A percentile compares a stretch with the other conserved stretches of the same genome.
phyloP scores from a whole-genome alignment of 148 eudicot genomes.

The Heliamphora exappendiculata region DNA sequence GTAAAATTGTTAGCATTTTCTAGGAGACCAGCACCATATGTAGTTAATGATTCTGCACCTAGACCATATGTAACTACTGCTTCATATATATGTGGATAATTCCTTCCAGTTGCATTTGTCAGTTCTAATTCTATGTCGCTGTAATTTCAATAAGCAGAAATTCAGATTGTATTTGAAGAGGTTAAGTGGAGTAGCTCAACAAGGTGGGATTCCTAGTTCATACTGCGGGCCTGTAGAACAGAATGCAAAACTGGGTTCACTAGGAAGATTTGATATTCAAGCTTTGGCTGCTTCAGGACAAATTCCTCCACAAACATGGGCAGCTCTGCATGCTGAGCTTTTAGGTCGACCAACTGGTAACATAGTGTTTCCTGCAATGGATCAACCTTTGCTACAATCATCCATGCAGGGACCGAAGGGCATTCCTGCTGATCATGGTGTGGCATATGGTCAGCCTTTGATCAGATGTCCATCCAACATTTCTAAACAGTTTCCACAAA shows the following conservation, averaged over 20 bases:
- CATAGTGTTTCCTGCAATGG: slow-evolving; percentile 25
- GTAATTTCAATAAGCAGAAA: slow-evolving; percentile 30
- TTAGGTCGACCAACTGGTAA: slow-evolving; percentile 36
- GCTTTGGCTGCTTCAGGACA: slow-evolving; percentile 47
- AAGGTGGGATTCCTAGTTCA: slow-evolving; percentile 32
- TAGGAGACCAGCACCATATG: background rate
- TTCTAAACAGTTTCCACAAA: slow-evolving; percentile 26
- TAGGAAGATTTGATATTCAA: slow-evolving; percentile 40
- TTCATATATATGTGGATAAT: background rate
- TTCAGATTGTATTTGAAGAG: slow-evolving; percentile 49
- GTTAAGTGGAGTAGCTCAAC: slow-evolving; percentile 41
- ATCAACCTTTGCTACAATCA: slow-evolving; percentile 32
- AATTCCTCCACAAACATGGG: slow-evolving; percentile 42
- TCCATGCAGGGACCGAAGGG: slow-evolving; percentile 28
- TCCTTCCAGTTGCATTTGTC: background rate
- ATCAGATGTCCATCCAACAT: slow-evolving; percentile 32
- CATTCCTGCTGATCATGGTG: slow-evolving; percentile 24
- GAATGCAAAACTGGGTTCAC: slow-evolving; percentile 27
- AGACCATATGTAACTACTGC: background rate
- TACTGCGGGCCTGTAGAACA: slow-evolving; percentile 39
- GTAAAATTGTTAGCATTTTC: too few relatives aligned
- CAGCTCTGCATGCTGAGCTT: slow-evolving; percentile 47
- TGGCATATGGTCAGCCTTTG: slow-evolving; percentile 35
- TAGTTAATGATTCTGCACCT: background rate
- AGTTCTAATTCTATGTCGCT: background rate